Percentiles rank a stretch among this genome's conserved stretches.
Evolutionary conservation across 441 rosid species (phyloP).

Genomic region (Macaranga tanarius): DNA sequence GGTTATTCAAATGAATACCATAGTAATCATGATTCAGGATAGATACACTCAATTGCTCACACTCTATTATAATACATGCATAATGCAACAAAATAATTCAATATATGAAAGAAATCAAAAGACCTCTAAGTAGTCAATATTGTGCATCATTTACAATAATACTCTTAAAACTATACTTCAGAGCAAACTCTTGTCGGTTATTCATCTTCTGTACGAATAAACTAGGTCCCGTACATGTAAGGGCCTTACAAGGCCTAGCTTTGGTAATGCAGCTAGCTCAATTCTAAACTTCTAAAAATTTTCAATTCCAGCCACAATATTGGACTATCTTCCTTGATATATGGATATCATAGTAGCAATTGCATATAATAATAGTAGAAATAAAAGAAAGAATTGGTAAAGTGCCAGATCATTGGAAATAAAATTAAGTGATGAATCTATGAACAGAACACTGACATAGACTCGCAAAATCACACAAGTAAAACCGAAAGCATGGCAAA

Average conservation of each 20-base stretch:
- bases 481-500: background rate
- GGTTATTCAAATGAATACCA: background rate
- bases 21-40: background rate
- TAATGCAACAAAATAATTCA: constrained; percentile 5
- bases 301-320: background rate
- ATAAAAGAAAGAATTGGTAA: background rate
- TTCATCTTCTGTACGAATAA: background rate
- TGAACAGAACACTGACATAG: background rate
- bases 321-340: background rate
- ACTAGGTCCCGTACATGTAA: background rate
- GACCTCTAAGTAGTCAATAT: background rate
- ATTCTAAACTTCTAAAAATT: too few relatives aligned
- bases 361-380: background rate
- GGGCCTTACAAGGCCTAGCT: background rate
- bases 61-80: background rate
- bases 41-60: background rate
- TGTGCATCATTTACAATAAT: background rate
- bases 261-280: background rate
- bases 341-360: background rate
- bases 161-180: background rate
- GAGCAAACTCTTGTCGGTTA: background rate
- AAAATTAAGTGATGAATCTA: background rate
- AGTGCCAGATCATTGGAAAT: background rate
- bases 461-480: background rate
- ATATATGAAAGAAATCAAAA: background rate